Base-by-base conservation (phyloP, 192 early-diverging fungal species). In the Linnemannia exigua region DNA sequence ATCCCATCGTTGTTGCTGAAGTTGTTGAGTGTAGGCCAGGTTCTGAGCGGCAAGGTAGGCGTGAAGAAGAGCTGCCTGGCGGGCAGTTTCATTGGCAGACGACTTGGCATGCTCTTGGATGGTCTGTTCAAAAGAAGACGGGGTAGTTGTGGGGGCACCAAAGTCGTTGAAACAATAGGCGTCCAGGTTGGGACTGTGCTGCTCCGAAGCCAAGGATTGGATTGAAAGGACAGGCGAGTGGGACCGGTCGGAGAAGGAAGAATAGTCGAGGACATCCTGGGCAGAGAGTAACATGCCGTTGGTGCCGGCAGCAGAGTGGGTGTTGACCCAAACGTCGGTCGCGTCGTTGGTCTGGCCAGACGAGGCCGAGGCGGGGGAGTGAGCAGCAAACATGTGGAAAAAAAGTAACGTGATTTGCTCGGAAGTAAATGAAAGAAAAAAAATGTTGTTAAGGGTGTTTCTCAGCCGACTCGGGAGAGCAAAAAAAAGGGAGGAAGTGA, bases 191-290 rank as follows among this genome's bases (percentile, higher is more conserved):
- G 83, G 83, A 61, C 83, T 85, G 46, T 85, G 83, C 69, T 85
- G 83, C 14, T 41, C 33, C 0, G 76, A 78, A 6, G 83, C 69
- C 54, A 79, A 85, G 58, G 83, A 85, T 48, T 85, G 61, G 74
- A 85, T 70, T 2, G 83, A 85, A 28, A 85, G 83, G 20, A 85
- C 74, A 54, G 83, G 83, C 14, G 83, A 85, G 70, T 79, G 44
- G 58, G 83, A 79, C 35, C 77, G 63, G 70, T 79, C 77, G 31
- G 83, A 85, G 77, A 85, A 85, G 12, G 83, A 79, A 14, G 83
- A 72, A 72, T 85, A 85, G 74, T 85, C 83, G 77, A 85, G 77
- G 19, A 79, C 83, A n/a, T 79, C 83, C 73, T 79, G 70, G 75
- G 50, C 5, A 15, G 73, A 47, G 5, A 80, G 79, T 3, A 75